A percentile compares a stretch with the other conserved stretches of the same genome.
These are phyloP conservation scores for Pseudotsuga menziesii DNA, from an alignment of 75 land plant species.

Conservation along the genomic window DNA sequence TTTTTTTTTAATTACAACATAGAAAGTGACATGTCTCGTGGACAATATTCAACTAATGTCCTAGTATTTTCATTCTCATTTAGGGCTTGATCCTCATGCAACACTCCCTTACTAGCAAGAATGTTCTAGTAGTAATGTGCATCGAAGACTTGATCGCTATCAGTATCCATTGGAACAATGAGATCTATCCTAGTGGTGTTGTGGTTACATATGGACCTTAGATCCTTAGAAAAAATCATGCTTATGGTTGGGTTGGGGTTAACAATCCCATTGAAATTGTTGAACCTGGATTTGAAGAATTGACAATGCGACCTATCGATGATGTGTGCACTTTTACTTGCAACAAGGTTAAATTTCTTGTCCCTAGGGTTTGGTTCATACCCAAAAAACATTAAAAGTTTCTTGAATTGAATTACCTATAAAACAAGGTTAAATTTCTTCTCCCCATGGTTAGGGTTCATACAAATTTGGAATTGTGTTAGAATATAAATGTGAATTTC, in stretches of 20 bases:
- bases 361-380: too few relatives aligned
- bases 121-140: too few relatives aligned
- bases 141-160: conserved; percentile 47
- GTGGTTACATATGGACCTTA: conserved; percentile 19
- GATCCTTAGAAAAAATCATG: conserved; percentile 10
- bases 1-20: too few relatives aligned
- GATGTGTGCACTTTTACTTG: conserved; percentile 26
- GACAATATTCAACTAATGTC: conserved; percentile 28
- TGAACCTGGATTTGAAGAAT: conserved; percentile 29
- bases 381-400: too few relatives aligned
- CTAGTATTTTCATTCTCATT: conserved; percentile 30
- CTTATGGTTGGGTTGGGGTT: conserved; percentile 35
- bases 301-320: conserved; percentile 57
- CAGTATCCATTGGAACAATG: conserved; percentile 36
- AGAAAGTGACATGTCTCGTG: too few relatives aligned
- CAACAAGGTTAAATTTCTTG: too few relatives aligned
- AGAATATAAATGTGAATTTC: too few relatives aligned
- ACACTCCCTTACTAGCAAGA: conserved; percentile 43
- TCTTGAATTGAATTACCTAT: too few relatives aligned
- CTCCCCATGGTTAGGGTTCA: too few relatives aligned
- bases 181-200: neutral
- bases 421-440: too few relatives aligned
- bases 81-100: conserved; percentile 43
- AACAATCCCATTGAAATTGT: conserved; percentile 41
- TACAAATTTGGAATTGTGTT: too few relatives aligned